Evolutionary conservation across 2,329 filamentous ascomycete species (phyloP).

Genomic region (Scedosporium apiospermum): DNA sequence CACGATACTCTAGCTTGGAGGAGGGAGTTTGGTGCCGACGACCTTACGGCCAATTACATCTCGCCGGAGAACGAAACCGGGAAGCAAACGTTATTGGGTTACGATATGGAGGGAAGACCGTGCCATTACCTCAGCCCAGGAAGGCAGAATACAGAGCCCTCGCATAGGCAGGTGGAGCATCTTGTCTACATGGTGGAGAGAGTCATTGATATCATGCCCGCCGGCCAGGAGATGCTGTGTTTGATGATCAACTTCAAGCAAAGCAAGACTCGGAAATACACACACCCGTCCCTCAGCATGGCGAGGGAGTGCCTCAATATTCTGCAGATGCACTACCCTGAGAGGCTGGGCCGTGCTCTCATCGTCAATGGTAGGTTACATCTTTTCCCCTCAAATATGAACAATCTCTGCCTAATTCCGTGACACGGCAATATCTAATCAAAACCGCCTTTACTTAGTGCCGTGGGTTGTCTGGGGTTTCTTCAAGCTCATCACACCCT

Average conservation of each 20-base stretch:
- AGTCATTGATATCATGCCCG: constrained; percentile 75
- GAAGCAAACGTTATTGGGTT: constrained; percentile 86
- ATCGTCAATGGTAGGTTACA: constrained; percentile 68
- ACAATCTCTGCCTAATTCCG: too few relatives aligned
- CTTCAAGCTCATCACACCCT: constrained; percentile 91
- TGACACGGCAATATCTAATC: not conserved
- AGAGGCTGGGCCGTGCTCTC: constrained; percentile 78
- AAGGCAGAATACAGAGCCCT: constrained; percentile 83
- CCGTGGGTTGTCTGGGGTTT: constrained; percentile 89
- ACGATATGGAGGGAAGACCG: constrained; percentile 74
- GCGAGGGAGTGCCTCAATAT: constrained; percentile 82
- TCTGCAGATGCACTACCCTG: constrained; percentile 91
- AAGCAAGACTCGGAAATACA: constrained; percentile 64
- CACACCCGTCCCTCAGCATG: constrained; percentile 61
- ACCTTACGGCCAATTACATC: constrained; percentile 76
- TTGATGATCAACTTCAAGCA: constrained; percentile 89
- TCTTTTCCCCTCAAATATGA: not conserved
- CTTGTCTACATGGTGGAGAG: constrained; percentile 94
- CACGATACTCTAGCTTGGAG: constrained; percentile 78
- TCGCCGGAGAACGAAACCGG: constrained; percentile 92
- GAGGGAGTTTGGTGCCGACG: constrained; percentile 76
- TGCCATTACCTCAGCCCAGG: constrained; percentile 87
- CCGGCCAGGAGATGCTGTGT: constrained; percentile 77
- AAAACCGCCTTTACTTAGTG: constrained; percentile 37
- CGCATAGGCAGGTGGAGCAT: constrained; percentile 82